Conservation (phyloP, 352 stramenopile genomes). For the Phytophthora melonis region DNA sequence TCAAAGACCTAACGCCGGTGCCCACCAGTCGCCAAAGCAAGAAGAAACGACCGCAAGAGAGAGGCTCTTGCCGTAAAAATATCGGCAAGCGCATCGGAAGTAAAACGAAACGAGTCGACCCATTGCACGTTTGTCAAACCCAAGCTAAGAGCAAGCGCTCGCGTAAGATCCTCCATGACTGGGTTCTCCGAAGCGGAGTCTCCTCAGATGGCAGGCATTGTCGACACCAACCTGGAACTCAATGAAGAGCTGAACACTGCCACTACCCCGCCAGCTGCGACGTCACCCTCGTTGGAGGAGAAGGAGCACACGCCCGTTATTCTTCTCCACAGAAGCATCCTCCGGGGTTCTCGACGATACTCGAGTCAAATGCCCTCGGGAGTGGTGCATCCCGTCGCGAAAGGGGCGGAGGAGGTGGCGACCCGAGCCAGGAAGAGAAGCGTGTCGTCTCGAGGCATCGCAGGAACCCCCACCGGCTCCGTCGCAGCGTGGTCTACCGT, state of each 20-base stretch:
- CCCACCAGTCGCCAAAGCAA: neutral
- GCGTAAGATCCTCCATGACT: neutral
- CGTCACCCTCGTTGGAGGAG: neutral
- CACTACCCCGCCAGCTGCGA: neutral
- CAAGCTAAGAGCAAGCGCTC: too few species aligned
- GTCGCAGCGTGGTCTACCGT: slow-evolving; percentile 11
- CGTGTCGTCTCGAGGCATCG: slow-evolving; percentile 25
- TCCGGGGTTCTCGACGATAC: slow-evolving; percentile 14
- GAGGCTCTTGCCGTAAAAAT: neutral
- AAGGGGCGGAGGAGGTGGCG: slow-evolving; percentile 6
- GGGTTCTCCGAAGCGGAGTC: neutral
- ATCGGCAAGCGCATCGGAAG: neutral
- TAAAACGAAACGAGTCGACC: neutral
- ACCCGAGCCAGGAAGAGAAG: slow-evolving; percentile 20
- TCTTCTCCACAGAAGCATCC: neutral
- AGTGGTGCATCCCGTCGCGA: slow-evolving; percentile 15
- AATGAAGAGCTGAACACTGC: neutral
- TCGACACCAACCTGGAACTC: neutral
- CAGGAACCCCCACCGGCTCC: slow-evolving; percentile 1
- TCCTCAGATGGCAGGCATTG: neutral
- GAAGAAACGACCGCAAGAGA: neutral
- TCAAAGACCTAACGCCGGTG: neutral
- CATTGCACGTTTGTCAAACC: slow-evolving; percentile 1
- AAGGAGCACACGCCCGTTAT: neutral
- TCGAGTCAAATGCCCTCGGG: slow-evolving; percentile 6